Conservation (phyloP, 495 filamentous ascomycete species). For the Neurospora discreta region DNA sequence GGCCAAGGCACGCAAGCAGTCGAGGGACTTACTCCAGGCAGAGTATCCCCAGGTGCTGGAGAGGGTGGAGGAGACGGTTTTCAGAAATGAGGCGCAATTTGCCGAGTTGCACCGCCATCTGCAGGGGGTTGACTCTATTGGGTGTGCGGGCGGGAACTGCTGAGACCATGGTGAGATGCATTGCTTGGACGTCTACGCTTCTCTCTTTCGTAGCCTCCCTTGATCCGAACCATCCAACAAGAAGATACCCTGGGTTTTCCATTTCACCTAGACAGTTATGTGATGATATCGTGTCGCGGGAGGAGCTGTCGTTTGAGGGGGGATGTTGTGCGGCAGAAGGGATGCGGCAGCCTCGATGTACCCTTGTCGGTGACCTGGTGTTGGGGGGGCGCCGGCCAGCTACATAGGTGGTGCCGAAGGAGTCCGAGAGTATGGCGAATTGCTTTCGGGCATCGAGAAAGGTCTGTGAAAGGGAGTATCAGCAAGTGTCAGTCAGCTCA, state of each 20-base stretch:
- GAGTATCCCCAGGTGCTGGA: neutral
- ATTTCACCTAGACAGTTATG: constrained; percentile 12
- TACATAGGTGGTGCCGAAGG: no score
- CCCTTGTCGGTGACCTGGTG: no score
- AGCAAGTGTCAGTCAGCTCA: no score
- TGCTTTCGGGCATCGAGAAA: no score
- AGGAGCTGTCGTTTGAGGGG: no score
- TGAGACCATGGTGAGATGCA: neutral
- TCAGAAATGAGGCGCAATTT: neutral
- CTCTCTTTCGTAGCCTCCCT: neutral
- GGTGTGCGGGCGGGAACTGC: neutral
- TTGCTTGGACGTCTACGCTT: neutral
- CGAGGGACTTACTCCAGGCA: neutral
- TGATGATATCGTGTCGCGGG: constrained; percentile 3
- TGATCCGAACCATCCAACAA: neutral
- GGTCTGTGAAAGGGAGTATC: no score
- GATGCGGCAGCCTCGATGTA: no score
- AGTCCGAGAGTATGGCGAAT: no score
- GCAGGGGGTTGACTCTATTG: neutral
- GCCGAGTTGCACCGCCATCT: neutral
- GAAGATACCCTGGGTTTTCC: neutral
- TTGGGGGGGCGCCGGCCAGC: no score
- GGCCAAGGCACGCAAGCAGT: neutral
- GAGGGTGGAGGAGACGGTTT: neutral
- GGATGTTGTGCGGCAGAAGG: no score